Percentiles rank a stretch among this genome's conserved stretches.
Evolutionary conservation across 73 alveolate species (phyloP).

Genomic region (Tetrahymena borealis): DNA sequence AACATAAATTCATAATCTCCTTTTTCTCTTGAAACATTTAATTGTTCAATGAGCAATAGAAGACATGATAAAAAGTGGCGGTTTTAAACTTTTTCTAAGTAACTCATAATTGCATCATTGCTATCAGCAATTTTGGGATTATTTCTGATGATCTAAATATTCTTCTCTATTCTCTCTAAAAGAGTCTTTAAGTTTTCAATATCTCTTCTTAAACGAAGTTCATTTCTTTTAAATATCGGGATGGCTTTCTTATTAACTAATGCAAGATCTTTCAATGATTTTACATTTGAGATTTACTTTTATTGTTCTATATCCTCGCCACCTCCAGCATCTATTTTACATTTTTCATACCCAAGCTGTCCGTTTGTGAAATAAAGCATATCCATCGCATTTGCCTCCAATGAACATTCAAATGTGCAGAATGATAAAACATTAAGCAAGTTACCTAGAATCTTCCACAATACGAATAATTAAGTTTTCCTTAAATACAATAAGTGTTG

Average conservation of each 20-base stretch:
- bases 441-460: not conserved
- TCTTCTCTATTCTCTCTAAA: not conserved
- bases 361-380: not conserved
- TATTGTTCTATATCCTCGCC: not conserved
- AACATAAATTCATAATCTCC: not conserved
- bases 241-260: not conserved
- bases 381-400: not conserved
- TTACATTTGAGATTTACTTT: not conserved
- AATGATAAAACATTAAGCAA: not conserved
- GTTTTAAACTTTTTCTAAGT: not conserved
- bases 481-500: not conserved
- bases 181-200: not conserved
- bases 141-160: not conserved
- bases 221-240: not conserved
- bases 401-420: not conserved
- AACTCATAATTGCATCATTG: not conserved
- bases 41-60: not conserved
- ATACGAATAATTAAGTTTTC: not conserved
- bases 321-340: not conserved
- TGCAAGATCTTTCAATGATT: not conserved
- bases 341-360: not conserved
- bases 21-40: not conserved
- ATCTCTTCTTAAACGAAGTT: not conserved
- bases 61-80: not conserved
- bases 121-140: not conserved